These are phyloP conservation scores for Neurospora discreta DNA, from an alignment of 495 filamentous ascomycete genomes.

Conservation along the genomic window DNA sequence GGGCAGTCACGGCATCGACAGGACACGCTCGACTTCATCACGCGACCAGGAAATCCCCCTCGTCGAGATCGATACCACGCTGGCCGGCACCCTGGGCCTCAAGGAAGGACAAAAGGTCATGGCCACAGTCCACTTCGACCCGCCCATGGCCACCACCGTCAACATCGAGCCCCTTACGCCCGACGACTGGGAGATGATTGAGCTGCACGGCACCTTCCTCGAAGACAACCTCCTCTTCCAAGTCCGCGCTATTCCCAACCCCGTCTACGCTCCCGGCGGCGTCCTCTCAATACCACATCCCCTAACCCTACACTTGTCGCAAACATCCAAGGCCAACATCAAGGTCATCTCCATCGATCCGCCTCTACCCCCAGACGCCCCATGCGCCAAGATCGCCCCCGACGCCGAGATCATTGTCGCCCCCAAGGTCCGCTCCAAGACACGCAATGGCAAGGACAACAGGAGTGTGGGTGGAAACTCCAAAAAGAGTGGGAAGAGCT, in stretches of 20 bases:
- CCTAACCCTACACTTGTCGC: conserved; percentile 83
- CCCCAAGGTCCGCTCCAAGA: conserved; percentile 56
- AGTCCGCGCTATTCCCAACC: conserved; percentile 85
- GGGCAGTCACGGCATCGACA: conserved; percentile 60
- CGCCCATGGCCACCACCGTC: conserved; percentile 79
- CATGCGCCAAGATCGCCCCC: conserved; percentile 84
- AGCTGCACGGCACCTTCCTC: conserved; percentile 87
- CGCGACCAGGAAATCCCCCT: conserved; percentile 62
- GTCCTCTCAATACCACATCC: conserved; percentile 51
- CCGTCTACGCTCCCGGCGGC: conserved; percentile 44
- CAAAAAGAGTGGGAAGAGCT: conserved; percentile 63
- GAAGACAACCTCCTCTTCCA: conserved; percentile 90
- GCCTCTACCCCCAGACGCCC: conserved; percentile 50
- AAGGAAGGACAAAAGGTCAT: conserved; percentile 75
- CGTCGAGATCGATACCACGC: conserved; percentile 83
- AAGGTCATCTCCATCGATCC: conserved; percentile 69
- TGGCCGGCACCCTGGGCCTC: conserved; percentile 72
- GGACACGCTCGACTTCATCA: conserved; percentile 36
- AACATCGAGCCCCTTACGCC: conserved; percentile 92
- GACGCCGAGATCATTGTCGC: conserved; percentile 96
- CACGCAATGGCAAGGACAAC: conserved; percentile 42
- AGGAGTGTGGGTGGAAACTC: conserved; percentile 60
- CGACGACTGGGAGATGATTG: conserved; percentile 98
- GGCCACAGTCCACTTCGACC: conserved; percentile 67
- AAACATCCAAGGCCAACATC: conserved; percentile 90